phyloP scores from a whole-genome alignment of 768 basidiomycete genomes.

The Phallus indusiatus region DNA sequence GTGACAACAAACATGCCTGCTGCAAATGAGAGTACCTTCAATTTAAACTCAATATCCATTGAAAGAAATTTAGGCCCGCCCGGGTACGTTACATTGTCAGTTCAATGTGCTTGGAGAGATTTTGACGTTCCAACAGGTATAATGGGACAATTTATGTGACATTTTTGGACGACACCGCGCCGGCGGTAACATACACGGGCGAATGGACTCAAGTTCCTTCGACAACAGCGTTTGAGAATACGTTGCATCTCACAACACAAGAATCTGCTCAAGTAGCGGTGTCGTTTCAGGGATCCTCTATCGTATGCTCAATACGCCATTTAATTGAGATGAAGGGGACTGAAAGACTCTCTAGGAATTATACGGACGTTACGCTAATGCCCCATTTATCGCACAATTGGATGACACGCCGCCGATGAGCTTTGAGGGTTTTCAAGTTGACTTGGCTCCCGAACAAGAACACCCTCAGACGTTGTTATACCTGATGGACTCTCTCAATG shows the following conservation, averaged over 20 bases:
- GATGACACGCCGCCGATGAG: background rate
- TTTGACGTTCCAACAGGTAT: background rate
- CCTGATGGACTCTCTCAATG: constrained; percentile 1
- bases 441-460: constrained; percentile 1
- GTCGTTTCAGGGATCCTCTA: constrained; percentile 3
- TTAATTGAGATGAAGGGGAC: background rate
- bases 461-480: constrained; percentile 6
- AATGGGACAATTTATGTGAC: background rate
- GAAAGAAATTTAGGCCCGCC: background rate
- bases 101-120: background rate
- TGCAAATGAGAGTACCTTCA: constrained; percentile 20
- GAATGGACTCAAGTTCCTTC: background rate
- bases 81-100: background rate
- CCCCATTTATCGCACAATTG: background rate
- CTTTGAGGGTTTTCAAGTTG: background rate
- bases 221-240: background rate
- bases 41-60: constrained; percentile 40
- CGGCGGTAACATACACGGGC: background rate
- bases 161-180: background rate
- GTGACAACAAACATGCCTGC: background rate
- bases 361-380: constrained; percentile 6
- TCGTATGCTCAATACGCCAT: background rate
- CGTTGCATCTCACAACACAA: background rate
- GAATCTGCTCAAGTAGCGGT: background rate
- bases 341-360: background rate